phyloP scores from a whole-genome alignment of 2,329 filamentous ascomycete genomes.

The Xylariomycetidae sp. region DNA sequence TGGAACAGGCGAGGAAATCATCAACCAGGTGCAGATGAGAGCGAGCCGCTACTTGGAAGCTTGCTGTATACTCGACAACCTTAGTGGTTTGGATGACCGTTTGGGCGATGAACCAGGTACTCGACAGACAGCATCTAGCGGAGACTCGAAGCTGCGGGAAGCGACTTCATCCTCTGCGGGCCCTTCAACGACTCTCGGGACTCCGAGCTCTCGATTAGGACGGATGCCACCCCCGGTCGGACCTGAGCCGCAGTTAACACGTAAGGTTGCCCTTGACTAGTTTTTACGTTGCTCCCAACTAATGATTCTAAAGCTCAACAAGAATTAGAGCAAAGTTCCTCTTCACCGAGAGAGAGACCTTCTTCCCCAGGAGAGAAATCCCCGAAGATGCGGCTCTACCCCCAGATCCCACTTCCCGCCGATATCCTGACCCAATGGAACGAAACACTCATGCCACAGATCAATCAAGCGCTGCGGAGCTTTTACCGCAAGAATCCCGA shows the following conservation, averaged over 20 bases:
- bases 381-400: slow-evolving; percentile 51
- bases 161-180: slow-evolving; percentile 10
- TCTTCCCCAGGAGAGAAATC: slow-evolving; percentile 20
- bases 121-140: slow-evolving; percentile 12
- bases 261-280: too few species aligned
- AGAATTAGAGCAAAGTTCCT: too few species aligned
- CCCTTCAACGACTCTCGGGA: too few species aligned
- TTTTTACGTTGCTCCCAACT: too few species aligned
- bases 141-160: slow-evolving; percentile 4
- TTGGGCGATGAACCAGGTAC: slow-evolving; percentile 44
- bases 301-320: too few species aligned
- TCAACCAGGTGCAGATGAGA: slow-evolving; percentile 47
- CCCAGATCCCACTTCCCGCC: slow-evolving; percentile 50
- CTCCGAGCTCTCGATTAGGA: too few species aligned
- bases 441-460: slow-evolving; percentile 61
- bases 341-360: too few species aligned
- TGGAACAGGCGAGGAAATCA: slow-evolving; percentile 42
- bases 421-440: slow-evolving; percentile 69
- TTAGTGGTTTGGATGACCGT: slow-evolving; percentile 49
- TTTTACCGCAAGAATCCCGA: slow-evolving; percentile 70
- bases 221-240: too few species aligned
- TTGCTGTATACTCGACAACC: slow-evolving; percentile 55
- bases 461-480: slow-evolving; percentile 63
- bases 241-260: too few species aligned
- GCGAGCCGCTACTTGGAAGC: slow-evolving; percentile 55